A percentile compares a stretch with the other conserved stretches of the same genome.
Conservation (phyloP, 1,284 basidiomycete species). For the Puccinia triticina region DNA sequence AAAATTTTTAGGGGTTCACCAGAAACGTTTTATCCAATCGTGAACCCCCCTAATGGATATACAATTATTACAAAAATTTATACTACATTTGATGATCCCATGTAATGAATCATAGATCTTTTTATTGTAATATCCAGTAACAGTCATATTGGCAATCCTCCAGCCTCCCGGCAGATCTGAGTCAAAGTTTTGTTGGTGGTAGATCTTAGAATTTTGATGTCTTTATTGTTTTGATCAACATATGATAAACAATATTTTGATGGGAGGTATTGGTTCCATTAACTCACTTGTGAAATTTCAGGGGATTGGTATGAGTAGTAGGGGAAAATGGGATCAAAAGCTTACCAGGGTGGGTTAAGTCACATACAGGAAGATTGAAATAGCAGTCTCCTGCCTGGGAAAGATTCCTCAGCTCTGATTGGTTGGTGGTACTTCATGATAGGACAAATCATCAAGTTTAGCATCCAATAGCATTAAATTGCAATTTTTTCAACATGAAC, state of each 20-base stretch:
- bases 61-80: too few species aligned
- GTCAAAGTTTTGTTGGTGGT: conserved; percentile 21
- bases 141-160: conserved; percentile 41
- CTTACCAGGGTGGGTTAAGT: conserved; percentile 13
- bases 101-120: too few species aligned
- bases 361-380: conserved; percentile 49
- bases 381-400: conserved; percentile 42
- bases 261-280: not conserved
- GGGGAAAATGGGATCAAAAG: not conserved
- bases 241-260: not conserved
- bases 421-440: conserved; percentile 7
- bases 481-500: not conserved
- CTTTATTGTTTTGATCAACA: not conserved
- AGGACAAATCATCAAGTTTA: not conserved
- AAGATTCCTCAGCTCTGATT: conserved; percentile 23
- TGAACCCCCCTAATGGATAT: too few species aligned
- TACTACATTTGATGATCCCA: too few species aligned
- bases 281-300: not conserved
- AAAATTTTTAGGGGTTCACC: too few species aligned
- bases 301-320: not conserved
- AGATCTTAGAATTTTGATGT: not conserved
- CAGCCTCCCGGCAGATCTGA: conserved; percentile 39
- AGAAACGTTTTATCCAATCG: too few species aligned
- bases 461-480: not conserved
- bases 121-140: too few species aligned